These are phyloP conservation scores for Escallonia rubra DNA, from an alignment of 129 eudicot species.

Conservation along the genomic window DNA sequence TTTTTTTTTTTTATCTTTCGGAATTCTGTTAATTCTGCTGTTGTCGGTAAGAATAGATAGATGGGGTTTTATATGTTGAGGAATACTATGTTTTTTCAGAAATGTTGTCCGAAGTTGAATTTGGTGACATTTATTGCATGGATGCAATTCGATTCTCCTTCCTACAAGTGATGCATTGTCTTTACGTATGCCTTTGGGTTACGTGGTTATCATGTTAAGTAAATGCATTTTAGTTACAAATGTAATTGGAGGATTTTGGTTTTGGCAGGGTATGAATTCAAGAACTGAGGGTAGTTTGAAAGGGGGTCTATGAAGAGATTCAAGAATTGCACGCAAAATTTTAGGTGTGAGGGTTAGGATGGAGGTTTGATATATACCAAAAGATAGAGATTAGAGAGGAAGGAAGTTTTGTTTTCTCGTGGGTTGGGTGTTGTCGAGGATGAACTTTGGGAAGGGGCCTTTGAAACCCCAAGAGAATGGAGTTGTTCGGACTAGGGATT, in stretches of 20 bases:
- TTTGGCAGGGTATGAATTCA: constrained; percentile 15
- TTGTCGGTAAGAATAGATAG: constrained; percentile 19
- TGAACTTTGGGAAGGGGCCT: constrained; percentile 46
- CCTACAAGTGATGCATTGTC: constrained; percentile 4
- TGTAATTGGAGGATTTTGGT: neutral
- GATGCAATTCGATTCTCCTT: constrained; percentile 17
- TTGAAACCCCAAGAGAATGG: constrained; percentile 24
- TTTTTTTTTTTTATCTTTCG: constrained; percentile 1
- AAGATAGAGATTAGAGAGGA: neutral
- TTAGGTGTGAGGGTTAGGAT: neutral
- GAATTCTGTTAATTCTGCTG: neutral
- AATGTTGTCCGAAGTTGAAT: constrained; percentile 13
- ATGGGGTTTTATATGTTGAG: constrained; percentile 8
- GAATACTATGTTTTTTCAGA: constrained; percentile 2
- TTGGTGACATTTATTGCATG: constrained; percentile 25
- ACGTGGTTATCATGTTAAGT: constrained; percentile 13
- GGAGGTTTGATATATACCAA: neutral
- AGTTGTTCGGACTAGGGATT: constrained; percentile 19
- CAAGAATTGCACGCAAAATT: constrained; percentile 2
- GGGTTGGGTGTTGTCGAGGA: constrained; percentile 13
- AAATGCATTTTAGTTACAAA: constrained; percentile 1
- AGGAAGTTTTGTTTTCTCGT: constrained; percentile 1
- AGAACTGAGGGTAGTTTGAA: constrained; percentile 8
- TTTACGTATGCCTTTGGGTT: neutral
- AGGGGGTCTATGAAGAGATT: constrained; percentile 9